Conservation (phyloP, 1,284 basidiomycete genomes). For the Leccinum subfulvum region DNA sequence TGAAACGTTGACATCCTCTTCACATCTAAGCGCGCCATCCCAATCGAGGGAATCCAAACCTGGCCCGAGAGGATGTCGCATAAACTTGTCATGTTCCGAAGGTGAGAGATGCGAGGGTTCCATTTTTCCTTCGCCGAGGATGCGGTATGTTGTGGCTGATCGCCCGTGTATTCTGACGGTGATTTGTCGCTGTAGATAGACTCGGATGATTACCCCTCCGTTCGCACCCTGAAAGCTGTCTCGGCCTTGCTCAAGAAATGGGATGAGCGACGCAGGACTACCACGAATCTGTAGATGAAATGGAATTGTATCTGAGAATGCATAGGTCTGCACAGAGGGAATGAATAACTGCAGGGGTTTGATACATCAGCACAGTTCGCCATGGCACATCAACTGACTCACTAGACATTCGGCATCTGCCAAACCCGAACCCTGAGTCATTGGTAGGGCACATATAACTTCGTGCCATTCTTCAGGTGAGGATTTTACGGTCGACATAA, state of each 20-base stretch:
- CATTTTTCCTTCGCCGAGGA: conserved; percentile 27
- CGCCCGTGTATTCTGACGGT: conserved; percentile 20
- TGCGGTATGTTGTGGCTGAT: conserved; percentile 2
- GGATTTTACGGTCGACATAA: conserved; percentile 32
- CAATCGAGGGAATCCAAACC: conserved; percentile 30
- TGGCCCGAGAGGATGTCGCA: conserved; percentile 14
- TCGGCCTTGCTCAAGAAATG: conserved; percentile 26
- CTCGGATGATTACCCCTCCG: conserved; percentile 19
- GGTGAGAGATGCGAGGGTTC: conserved; percentile 12
- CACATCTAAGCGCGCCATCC: conserved; percentile 28
- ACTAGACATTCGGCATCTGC: conserved; percentile 30
- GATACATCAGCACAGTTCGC: background rate
- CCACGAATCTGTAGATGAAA: conserved; percentile 34
- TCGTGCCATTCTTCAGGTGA: conserved; percentile 35
- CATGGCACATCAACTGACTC: conserved; percentile 10
- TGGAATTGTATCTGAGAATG: conserved; percentile 32
- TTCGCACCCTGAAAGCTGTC: background rate
- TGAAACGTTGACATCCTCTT: conserved; percentile 16
- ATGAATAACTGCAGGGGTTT: conserved; percentile 27
- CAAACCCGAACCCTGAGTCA: conserved; percentile 23
- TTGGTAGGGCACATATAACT: conserved; percentile 25
- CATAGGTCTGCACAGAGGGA: conserved; percentile 26
- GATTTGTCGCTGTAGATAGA: conserved; percentile 27
- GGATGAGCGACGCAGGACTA: conserved; percentile 25
- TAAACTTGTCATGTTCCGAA: conserved; percentile 3